Evolutionary conservation across 805 yeast genomes (phyloP).

Genomic region (Candida cerambycidarum): DNA sequence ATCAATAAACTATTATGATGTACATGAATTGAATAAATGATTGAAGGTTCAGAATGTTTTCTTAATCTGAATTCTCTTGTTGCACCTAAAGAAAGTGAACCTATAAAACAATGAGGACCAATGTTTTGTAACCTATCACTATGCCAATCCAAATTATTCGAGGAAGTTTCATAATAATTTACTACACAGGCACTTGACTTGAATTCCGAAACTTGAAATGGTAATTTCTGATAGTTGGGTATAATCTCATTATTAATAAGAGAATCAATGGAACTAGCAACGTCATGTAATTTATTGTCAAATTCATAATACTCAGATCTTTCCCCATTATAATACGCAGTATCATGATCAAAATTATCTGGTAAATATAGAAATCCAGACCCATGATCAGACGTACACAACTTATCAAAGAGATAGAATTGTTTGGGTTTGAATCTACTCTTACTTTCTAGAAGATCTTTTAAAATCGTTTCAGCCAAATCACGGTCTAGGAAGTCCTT

Average conservation of each 20-base stretch:
- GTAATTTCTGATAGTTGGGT: constrained; percentile 27
- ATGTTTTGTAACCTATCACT: constrained; percentile 70
- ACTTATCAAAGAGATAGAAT: constrained; percentile 64
- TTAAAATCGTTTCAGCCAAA: constrained; percentile 46
- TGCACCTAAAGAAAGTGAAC: constrained; percentile 67
- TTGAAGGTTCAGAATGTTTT: constrained; percentile 34
- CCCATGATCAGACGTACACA: constrained; percentile 58
- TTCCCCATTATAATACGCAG: constrained; percentile 46
- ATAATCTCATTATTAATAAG: constrained; percentile 36
- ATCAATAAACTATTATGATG: constrained; percentile 69
- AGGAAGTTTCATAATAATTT: constrained; percentile 52
- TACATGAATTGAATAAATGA: constrained; percentile 53
- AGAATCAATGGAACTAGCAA: constrained; percentile 39
- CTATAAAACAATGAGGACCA: constrained; percentile 71
- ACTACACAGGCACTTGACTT: constrained; percentile 52
- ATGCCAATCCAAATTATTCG: constrained; percentile 67
- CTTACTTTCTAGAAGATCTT: constrained; percentile 41
- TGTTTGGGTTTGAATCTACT: constrained; percentile 39
- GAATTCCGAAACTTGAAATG: constrained; percentile 50
- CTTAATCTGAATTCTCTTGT: constrained; percentile 66
- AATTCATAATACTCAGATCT: constrained; percentile 28
- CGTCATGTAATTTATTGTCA: constrained; percentile 39
- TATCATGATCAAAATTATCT: constrained; percentile 12
- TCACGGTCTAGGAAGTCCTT: constrained; percentile 52
- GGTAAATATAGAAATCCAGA: constrained; percentile 26